These are phyloP conservation scores for Petunia hybrid DNA, from an alignment of 305 asterid species.

Conservation along the genomic window DNA sequence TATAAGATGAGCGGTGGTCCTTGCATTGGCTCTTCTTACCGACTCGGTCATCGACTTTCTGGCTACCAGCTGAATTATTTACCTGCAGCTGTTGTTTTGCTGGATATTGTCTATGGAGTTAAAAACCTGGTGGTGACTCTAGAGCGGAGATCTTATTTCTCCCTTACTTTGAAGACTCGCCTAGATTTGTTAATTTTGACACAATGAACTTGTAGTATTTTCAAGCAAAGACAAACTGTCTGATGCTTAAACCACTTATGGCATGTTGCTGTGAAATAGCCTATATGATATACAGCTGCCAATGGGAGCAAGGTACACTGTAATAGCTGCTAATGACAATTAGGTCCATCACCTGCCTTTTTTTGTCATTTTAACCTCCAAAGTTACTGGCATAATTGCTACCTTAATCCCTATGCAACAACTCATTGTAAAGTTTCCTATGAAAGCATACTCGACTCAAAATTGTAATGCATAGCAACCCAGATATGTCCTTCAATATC, in stretches of 20 bases:
- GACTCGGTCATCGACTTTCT: background rate
- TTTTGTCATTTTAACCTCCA: conserved; percentile 18
- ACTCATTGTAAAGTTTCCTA: background rate
- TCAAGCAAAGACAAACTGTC: background rate
- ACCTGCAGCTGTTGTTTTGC: background rate
- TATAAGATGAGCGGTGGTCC: background rate
- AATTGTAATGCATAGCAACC: background rate
- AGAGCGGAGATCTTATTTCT: background rate
- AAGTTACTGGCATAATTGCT: background rate
- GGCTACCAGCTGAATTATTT: background rate
- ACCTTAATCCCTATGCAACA: conserved; percentile 11
- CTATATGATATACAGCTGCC: background rate
- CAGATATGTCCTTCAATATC: background rate
- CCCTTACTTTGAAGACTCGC: background rate
- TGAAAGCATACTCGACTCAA: background rate
- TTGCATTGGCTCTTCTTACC: background rate
- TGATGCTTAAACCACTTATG: background rate
- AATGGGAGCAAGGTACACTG: background rate
- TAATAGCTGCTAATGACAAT: background rate
- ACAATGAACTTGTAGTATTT: background rate
- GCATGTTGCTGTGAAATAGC: background rate
- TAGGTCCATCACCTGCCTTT: conserved; percentile 16
- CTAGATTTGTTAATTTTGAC: background rate
- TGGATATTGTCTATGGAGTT: background rate
- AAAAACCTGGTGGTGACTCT: background rate